Evolutionary conservation across 192 early-diverging fungal species (phyloP).

Genomic region (Pilobolus umbonatus): DNA sequence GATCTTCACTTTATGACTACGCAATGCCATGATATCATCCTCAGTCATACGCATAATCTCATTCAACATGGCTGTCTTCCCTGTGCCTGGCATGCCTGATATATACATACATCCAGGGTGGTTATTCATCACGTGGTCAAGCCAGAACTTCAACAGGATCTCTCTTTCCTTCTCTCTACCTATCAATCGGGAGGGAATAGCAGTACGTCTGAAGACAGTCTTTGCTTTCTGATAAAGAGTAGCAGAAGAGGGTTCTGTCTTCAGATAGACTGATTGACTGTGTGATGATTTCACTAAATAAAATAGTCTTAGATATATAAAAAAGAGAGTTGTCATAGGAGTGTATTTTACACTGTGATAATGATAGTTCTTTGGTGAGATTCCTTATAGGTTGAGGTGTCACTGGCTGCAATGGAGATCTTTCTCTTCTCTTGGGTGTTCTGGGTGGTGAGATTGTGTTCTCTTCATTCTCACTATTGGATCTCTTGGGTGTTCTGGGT

Average conservation of each 20-base stretch:
- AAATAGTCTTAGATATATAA: constrained; percentile 7
- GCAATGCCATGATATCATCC: constrained; percentile 24
- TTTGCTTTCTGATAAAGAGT: constrained; percentile 17
- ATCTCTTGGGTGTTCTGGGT: constrained; percentile 10
- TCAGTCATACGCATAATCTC: constrained; percentile 48
- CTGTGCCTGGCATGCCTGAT: constrained; percentile 89
- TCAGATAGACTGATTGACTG: not conserved
- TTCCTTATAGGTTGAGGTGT: constrained; percentile 13
- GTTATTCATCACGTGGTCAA: constrained; percentile 40
- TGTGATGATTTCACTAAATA: not conserved
- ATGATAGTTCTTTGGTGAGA: constrained; percentile 13
- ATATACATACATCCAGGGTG: constrained; percentile 75
- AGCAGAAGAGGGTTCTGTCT: not conserved
- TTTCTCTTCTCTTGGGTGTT: constrained; percentile 4
- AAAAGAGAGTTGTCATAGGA: not conserved
- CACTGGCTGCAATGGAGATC: not conserved
- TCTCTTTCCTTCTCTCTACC: constrained; percentile 58
- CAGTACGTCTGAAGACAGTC: constrained; percentile 52
- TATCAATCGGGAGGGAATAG: constrained; percentile 56
- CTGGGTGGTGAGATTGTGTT: constrained; percentile 10
- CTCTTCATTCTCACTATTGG: constrained; percentile 5
- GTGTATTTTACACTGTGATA: constrained; percentile 2
- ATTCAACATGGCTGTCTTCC: constrained; percentile 84
- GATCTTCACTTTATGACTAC: constrained; percentile 48
- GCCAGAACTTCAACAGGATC: constrained; percentile 48